Evolutionary conservation across 1,284 basidiomycete genomes (phyloP), one percentile per base, ranked within the genome.

Genomic region (Anthracocystis panici-leucophaei): DNA sequence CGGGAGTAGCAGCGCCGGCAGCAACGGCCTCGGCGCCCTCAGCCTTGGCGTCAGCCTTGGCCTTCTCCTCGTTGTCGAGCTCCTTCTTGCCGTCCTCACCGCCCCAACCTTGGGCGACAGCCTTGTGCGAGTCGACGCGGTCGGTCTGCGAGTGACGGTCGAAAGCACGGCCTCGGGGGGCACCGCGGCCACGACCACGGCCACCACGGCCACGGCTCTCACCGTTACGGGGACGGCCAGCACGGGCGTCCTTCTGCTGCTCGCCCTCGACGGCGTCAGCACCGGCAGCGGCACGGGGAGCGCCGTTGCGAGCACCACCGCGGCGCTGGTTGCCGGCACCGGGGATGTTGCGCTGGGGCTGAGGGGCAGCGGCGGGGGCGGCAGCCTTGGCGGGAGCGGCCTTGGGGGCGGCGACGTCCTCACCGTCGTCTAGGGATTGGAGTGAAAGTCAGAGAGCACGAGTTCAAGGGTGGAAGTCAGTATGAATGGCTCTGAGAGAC

Each of bases 101-200:
- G 75, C 94, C 94, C 94, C 94, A 97, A 75, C 91, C 92, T 85
- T 94, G 92, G 86, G 92, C 91, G 79, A 95, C 87, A 88, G 93
- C 93, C 90, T 97, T 97, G 80, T 94, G 92, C 48, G 92, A 91
- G 87, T 97, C 94, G 85, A 80, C 77, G 50, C 82, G 92, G 86
- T 91, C 93, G 49, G 93, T 93, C 82, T 89, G 89, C 82, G 91
- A 92, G 87, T 94, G 93, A 86, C 88, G 91, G 88, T 94, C 93
- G 82, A 89, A 92, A 63, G 88, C 87, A 84, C 92, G 91, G 71
- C 91, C 91, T 65, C 91, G 89, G 44, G 62, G 68, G 71, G 89
- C 89, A 62, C 89, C 87, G 56, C 87, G 86, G 49, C 81, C 88
- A 71, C 87, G 86, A 58, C 89, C 88, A 67, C 87, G 85, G 59